Percentiles rank a stretch among this genome's conserved stretches.
phyloP scores from a whole-genome alignment of 352 stramenopile species.

The Nothophytophthora sp. region DNA sequence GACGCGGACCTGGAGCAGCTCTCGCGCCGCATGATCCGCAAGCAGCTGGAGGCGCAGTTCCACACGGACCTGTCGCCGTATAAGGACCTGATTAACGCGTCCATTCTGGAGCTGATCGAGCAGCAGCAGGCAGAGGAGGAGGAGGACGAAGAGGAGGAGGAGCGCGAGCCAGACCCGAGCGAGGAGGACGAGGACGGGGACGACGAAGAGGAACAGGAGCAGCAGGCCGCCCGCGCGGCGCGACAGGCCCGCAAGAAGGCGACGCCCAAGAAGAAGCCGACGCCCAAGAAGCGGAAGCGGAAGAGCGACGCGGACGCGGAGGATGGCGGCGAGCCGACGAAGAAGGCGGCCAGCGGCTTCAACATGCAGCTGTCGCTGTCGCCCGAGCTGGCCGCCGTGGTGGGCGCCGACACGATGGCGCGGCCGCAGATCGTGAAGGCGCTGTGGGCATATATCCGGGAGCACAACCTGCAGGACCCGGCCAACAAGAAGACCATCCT shows the following conservation, averaged over 20 bases:
- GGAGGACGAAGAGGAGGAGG: slow-evolving; percentile 41
- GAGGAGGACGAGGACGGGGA: slow-evolving; percentile 45
- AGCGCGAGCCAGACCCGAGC: slow-evolving; percentile 48
- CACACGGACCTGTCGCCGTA: slow-evolving; percentile 73
- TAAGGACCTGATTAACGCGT: slow-evolving; percentile 85
- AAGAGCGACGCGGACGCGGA: slow-evolving; percentile 27
- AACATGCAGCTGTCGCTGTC: slow-evolving; percentile 77
- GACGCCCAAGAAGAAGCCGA: slow-evolving; percentile 56
- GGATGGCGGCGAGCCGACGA: too few relatives aligned
- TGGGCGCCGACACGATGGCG: slow-evolving; percentile 83
- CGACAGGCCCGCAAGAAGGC: slow-evolving; percentile 36
- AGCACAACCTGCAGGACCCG: slow-evolving; percentile 95
- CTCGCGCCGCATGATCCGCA: slow-evolving; percentile 86
- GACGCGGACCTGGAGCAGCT: slow-evolving; percentile 85
- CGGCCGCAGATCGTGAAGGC: slow-evolving; percentile 94
- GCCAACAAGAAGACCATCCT: slow-evolving; percentile 94
- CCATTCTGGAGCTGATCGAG: slow-evolving; percentile 82
- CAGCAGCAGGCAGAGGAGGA: slow-evolving; percentile 72
- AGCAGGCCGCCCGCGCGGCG: too few relatives aligned
- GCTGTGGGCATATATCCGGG: slow-evolving; percentile 97
- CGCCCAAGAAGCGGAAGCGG: slow-evolving; percentile 61
- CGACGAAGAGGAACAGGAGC: slow-evolving; percentile 42
- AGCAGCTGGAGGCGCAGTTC: slow-evolving; percentile 84
- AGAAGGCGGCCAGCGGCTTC: slow-evolving; percentile 65
- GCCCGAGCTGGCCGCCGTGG: slow-evolving; percentile 79